Base-by-base conservation (phyloP, 1,139 yeast species). In the Yamadazyma epiphylla region DNA sequence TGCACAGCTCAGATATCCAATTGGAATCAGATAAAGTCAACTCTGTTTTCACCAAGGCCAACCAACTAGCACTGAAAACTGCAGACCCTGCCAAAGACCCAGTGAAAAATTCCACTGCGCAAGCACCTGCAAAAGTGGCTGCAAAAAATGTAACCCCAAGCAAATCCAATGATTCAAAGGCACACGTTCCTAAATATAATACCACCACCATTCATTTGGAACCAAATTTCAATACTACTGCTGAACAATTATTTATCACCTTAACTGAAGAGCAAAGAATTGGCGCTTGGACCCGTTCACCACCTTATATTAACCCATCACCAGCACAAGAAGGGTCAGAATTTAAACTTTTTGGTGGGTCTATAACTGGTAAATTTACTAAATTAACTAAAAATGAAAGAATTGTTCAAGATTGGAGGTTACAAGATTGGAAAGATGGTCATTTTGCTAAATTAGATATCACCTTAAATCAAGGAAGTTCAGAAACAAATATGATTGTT, bases 1-100 rank as follows among this genome's bases (percentile, higher is more conserved):
- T 76, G 4, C 87, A 91, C 47, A 94, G 95, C 32, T 74, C 79
- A 30, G 97, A 86, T 52, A 88, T 91, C 46, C 97, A 91, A 61
- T 77, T 86, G 35, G 55, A 57, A 9, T 70, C 74, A 27, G 79
- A 76, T 31, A 68, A 80, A 53, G 94, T 82, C 29, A 71, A 73
- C 41, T 83, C 91, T 3, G 65, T 68, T 15, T 76, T 68, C 48
- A 84, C 95, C 10, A 73, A 76, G 46, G 77, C 74, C 9, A 81
- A 82, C 51, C 88, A 80, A 46, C 53, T 52, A 17, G 36, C 48
- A 14, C 15, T 36, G 48, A 15, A 36, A 45, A 19, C 49, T 45
- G 19, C 22, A 13, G 19, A 19, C 16, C 13, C 23, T 13, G 10
- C 15, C 5, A 44, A 14, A 26, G 43, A 10, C 13, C 45, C 25